Evolutionary conservation across 2,329 filamentous ascomycete genomes (phyloP), one percentile per base, ranked within the genome.

Genomic region (Botrytis galanthina): DNA sequence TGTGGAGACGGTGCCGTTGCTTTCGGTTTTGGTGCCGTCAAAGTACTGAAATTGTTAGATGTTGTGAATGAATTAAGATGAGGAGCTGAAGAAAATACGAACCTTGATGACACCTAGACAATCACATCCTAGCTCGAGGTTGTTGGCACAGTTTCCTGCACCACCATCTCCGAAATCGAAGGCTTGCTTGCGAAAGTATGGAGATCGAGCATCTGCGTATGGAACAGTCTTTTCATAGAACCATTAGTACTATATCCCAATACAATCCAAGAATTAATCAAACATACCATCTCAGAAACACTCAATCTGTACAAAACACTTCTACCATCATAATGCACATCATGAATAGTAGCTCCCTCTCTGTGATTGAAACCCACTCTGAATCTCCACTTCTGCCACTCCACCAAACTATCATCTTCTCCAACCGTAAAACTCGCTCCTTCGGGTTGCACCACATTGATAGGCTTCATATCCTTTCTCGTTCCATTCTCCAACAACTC

Each of bases 91-190:
- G 12, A 22, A 9, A 26, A n/a, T 29, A 20, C 54, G 39, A 46
- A 67, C 70, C 46, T 72, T 72, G 48, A 92, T 91, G 2, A 87
- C 85, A 10, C 91, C 91, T 0, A 93, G 84, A 78, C 91, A 90
- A 78, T 93, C 91, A 74, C 90, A 92, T 26, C 91, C 90, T 4
- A 92, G 84, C 26, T 85, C 84, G 1, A 93, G 84, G 75, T 92
- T 92, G 79, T 92, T 92, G 37, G 89, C 88, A 75, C 86, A 88
- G 70, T 87, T 86, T 8, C 90, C 90, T 46, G 88, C 88, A 26
- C 90, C 90, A 12, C 86, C 89, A 75, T 92, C 90, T 4, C 90
- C 90, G 75, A 92, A 89, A 78, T 92, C 90, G 75, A 92, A 92
- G 10, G 90, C 90, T 74, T 91, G 88, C 78, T 92, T 92, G 62